Base-by-base conservation (phyloP, 176 grass and related monocot genomes). In the Juncus inflexus region DNA sequence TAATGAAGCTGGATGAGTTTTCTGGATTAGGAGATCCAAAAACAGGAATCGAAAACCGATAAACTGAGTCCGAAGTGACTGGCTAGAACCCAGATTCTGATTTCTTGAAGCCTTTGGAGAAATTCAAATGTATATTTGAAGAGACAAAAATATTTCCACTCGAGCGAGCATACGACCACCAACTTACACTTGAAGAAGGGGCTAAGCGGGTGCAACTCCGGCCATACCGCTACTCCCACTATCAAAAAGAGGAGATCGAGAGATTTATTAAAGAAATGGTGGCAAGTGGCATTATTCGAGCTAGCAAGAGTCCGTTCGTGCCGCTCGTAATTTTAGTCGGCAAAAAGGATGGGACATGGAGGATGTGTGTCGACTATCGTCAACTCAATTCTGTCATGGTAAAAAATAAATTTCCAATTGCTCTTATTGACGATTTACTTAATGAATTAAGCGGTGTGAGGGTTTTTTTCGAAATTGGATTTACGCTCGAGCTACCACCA, bases 311-410 rank as follows among this genome's bases (percentile, higher is more conserved):
- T 65, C 19, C 62, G 2, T 65, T 38, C n/a, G 37, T 16, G 0
- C 40, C 65, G 9, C 65, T 43, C 6, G 12, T 12, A 3, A 7
- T 67, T 10, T 51, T 47, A 10, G 38, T 67, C 1, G 16, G 45
- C 6, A 67, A 67, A 12, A 67, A 67, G 40, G 64, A 67, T 67
- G 64, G n/a, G 1, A 47, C 40, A 7, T 67, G 64, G 39, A 10
- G 40, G 1, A 13, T 67, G 8, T 69, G 65, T 36, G 28, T 52
- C 8, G 42, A 69, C 3, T 69, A 54, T 12, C 3, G 65, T 2
- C 2, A 13, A 1, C n/a, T 69, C 3, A 53, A 54, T 53, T 1
- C 3, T 1, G 6, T n/a, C 0, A 69, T 43, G 7, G 43, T 69
- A 2, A 69, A 69, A n/a, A 36, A 69, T 37, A 53, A 12, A 37